Evolutionary conservation across 257 asterid species (phyloP).

Genomic region (Echites panduratus): DNA sequence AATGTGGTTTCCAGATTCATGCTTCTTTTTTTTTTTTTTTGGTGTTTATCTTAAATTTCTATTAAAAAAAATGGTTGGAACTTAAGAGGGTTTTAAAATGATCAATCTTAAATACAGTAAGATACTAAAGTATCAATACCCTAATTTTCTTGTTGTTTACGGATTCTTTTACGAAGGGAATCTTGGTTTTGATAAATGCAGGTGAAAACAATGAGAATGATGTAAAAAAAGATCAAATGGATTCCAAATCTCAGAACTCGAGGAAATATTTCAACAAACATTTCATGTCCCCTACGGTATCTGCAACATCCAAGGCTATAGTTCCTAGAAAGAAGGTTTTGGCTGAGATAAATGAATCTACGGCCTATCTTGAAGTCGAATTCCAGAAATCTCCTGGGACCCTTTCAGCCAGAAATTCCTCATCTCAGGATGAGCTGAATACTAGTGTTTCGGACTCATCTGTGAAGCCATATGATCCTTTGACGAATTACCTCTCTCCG

Average conservation of each 20-base stretch:
- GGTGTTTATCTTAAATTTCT: no score
- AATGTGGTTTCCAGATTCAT: no score
- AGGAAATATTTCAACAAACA: slow-evolving; percentile 31
- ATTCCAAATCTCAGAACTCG: slow-evolving; percentile 27
- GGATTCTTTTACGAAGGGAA: slow-evolving; percentile 1
- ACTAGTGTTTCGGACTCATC: slow-evolving; percentile 23
- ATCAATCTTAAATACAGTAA: neutral
- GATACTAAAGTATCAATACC: neutral
- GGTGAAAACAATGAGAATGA: slow-evolving; percentile 62
- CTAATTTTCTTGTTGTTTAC: neutral
- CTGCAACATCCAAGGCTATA: slow-evolving; percentile 54
- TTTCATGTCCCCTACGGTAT: slow-evolving; percentile 60
- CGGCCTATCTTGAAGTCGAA: slow-evolving; percentile 19
- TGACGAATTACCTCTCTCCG: slow-evolving; percentile 47
- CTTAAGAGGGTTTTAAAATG: neutral
- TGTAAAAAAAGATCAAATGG: slow-evolving; percentile 19
- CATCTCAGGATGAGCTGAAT: slow-evolving; percentile 24
- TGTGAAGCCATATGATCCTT: slow-evolving; percentile 45
- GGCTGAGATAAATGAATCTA: slow-evolving; percentile 40
- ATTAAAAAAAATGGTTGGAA: no score
- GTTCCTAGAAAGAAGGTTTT: slow-evolving; percentile 48
- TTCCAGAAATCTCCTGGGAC: slow-evolving; percentile 11
- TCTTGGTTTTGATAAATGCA: slow-evolving; percentile 24
- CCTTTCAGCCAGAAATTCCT: slow-evolving; percentile 10
- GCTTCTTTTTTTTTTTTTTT: no score